Conservation (phyloP, 441 rosid species). For the Erodium texanum region DNA sequence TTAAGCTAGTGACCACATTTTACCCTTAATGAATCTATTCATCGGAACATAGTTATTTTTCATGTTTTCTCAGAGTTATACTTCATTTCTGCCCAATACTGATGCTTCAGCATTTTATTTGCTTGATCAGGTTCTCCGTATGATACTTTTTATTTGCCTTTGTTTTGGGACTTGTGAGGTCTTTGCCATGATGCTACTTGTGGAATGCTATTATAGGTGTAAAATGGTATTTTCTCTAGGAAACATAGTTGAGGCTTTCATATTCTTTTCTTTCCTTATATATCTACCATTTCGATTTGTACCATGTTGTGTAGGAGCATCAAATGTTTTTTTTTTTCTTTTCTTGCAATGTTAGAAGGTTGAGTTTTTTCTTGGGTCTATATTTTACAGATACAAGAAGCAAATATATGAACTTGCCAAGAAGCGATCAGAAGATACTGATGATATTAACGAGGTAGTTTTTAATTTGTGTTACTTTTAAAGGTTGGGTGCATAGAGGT, state of each 20-base stretch:
- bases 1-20: background rate
- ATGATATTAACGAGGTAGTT: conserved; percentile 60
- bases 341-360: background rate
- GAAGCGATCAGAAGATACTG: conserved; percentile 65
- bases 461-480: background rate
- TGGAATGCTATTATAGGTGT: background rate
- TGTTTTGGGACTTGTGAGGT: background rate
- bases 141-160: background rate
- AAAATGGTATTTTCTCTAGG: background rate
- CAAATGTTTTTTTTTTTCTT: background rate
- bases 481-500: background rate
- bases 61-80: background rate
- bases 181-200: background rate
- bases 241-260: background rate
- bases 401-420: conserved; percentile 73
- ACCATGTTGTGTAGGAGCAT: background rate
- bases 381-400: conserved; percentile 60
- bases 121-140: background rate
- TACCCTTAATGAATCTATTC: background rate
- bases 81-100: background rate
- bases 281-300: background rate
- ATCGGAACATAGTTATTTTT: background rate
- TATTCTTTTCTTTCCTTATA: background rate
- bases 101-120: background rate
- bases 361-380: conserved; percentile 8